Base-by-base conservation (phyloP, 805 yeast genomes). In the Saccharomycopsis schoenii region DNA sequence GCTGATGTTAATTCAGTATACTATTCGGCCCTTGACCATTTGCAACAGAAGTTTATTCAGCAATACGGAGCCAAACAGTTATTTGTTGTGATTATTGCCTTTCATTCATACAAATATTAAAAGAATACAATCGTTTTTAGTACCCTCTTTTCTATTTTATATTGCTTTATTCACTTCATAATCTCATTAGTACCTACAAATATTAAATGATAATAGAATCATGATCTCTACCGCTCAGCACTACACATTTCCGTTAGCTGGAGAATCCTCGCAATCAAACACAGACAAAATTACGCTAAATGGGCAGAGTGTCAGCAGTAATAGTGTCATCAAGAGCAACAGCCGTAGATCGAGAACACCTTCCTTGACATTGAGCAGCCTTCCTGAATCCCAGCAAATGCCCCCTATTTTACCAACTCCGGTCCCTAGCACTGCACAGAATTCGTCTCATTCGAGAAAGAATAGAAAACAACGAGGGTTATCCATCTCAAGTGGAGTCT, bases 401-500 rank as follows among this genome's bases (percentile, higher is more conserved):
- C 34, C 52, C 4, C 52, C 52, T 47, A 47, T 47, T 47, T 21
- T 47, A 15, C 52, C 52, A 24, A 25, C 21, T 8, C 52, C 52
- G 14, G 10, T 25, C 1, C 52, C 52, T 10, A 52, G 29, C 11
- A 34, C 41, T 14, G 56, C 56, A 8, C 41, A 29, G 21, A 15
- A 52, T 29, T 29, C 47, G 6, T 36, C 62, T 5, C 43, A 40
- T 25, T 57, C 21, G 8, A 55, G 42, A 24, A 58, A 58, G 41
- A 15, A 54, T 19, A 43, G 52, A 11, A 47, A 57, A 37, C 65
- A 56, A 37, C 21, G 65, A 29, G 65, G 65, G 1, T 40, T 63
- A 10, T 54, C 59, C 2, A 63, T 63, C 12, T 59, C 62, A 5
- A 61, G 59, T 4, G 65, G 65, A 2, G 65, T 63, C 6, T 58